A percentile compares a stretch with the other conserved stretches of the same genome.
Conservation (phyloP, 306 rosid species). For the Hylodesmum podocarpum region DNA sequence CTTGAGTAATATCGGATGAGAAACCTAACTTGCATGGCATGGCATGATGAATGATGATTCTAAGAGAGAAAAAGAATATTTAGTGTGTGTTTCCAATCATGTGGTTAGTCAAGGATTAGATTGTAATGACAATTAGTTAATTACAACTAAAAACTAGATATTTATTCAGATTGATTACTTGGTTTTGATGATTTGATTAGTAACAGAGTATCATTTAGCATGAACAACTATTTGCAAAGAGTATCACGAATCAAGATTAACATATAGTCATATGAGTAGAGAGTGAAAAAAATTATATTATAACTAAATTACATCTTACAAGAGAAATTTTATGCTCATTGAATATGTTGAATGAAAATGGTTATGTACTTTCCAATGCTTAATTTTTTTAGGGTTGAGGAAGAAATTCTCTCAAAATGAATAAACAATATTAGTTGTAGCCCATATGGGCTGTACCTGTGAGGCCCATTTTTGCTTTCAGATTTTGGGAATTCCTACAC, state of each 20-base stretch:
- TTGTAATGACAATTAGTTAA: background rate
- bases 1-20: background rate
- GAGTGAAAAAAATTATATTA: too few relatives aligned
- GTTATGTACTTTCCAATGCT: background rate
- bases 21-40: background rate
- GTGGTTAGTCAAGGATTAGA: background rate
- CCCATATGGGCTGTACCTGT: background rate
- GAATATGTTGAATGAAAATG: background rate
- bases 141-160: background rate
- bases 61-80: background rate
- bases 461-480: background rate
- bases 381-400: too few relatives aligned
- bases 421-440: background rate
- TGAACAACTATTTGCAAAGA: too few relatives aligned
- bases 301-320: too few relatives aligned
- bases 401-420: background rate
- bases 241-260: too few relatives aligned
- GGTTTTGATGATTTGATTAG: background rate
- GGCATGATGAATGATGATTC: background rate
- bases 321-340: background rate
- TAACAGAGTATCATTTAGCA: too few relatives aligned
- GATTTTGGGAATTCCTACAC: too few relatives aligned
- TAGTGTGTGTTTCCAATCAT: too few relatives aligned
- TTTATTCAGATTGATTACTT: background rate
- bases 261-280: too few relatives aligned